Conservation (phyloP, 2,329 filamentous ascomycete genomes). For the Akanthomyces uredinophilus region DNA sequence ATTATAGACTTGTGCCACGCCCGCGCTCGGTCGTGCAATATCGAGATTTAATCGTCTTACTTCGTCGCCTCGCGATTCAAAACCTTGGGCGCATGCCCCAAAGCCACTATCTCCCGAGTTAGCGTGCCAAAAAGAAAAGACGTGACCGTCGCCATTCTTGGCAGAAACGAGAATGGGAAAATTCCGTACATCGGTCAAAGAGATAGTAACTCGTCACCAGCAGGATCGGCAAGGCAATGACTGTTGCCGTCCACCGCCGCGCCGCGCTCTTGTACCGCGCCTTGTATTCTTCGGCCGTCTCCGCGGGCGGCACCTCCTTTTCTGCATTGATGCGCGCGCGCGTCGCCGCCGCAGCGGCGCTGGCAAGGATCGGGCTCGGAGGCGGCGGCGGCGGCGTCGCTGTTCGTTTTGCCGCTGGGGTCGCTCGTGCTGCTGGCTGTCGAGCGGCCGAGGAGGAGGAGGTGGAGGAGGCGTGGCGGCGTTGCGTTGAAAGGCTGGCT, state of each 20-base stretch:
- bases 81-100: constrained; percentile 28
- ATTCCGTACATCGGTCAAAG: constrained; percentile 43
- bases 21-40: too few species aligned
- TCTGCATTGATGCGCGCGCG: constrained; percentile 19
- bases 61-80: constrained; percentile 12
- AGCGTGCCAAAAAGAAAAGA: background rate
- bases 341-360: constrained; percentile 19
- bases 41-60: background rate
- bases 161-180: background rate
- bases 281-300: constrained; percentile 33
- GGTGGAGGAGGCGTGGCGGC: background rate
- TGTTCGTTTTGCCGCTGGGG: background rate
- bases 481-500: background rate
- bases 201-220: constrained; percentile 51
- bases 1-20: background rate
- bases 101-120: constrained; percentile 22
- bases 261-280: constrained; percentile 39
- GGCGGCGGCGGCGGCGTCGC: background rate
- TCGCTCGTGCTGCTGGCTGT: background rate
- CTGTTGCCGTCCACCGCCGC: constrained; percentile 40
- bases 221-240: constrained; percentile 50
- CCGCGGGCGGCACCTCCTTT: constrained; percentile 18
- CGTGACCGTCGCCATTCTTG: too few species aligned
- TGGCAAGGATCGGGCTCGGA: background rate
- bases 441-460: background rate